Conservation (phyloP, 2,329 filamentous ascomycete species). For the Leptographium wingfieldii region DNA sequence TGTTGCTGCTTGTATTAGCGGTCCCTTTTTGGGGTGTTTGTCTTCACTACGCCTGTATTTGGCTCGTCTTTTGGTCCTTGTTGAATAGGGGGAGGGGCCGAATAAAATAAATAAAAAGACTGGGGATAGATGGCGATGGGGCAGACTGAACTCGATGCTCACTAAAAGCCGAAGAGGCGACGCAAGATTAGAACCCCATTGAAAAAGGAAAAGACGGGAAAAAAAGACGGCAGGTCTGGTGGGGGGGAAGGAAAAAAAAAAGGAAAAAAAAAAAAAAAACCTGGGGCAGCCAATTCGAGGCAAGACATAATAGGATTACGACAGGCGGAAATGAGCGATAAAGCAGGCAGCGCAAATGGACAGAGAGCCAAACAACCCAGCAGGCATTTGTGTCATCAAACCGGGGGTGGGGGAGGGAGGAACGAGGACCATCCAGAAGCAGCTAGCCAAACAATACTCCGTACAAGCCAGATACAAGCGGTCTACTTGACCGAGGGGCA, state of each 20-base stretch:
- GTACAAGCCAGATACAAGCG: background rate
- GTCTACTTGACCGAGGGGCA: background rate
- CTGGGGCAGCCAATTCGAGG: conserved; percentile 2
- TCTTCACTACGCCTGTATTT: too few relatives aligned
- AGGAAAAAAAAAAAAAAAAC: background rate
- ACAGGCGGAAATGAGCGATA: background rate
- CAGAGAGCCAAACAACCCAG: background rate
- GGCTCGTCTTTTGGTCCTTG: background rate
- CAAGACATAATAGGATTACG: background rate
- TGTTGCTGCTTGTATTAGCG: too few relatives aligned
- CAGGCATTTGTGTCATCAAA: too few relatives aligned
- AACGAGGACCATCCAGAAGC: background rate
- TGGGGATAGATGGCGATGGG: background rate
- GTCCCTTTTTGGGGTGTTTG: too few relatives aligned
- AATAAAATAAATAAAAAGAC: background rate
- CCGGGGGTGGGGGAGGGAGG: background rate
- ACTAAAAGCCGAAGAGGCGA: conserved; percentile 1
- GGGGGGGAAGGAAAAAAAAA: background rate
- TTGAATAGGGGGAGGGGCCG: background rate
- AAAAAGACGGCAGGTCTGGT: background rate
- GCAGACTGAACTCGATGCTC: background rate
- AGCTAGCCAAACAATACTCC: background rate
- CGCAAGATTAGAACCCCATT: background rate
- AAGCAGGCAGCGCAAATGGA: background rate
- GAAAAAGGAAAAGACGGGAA: background rate